Evolutionary conservation across 73 alveolate species (phyloP).

Genomic region (Paramecium sonneborni): DNA sequence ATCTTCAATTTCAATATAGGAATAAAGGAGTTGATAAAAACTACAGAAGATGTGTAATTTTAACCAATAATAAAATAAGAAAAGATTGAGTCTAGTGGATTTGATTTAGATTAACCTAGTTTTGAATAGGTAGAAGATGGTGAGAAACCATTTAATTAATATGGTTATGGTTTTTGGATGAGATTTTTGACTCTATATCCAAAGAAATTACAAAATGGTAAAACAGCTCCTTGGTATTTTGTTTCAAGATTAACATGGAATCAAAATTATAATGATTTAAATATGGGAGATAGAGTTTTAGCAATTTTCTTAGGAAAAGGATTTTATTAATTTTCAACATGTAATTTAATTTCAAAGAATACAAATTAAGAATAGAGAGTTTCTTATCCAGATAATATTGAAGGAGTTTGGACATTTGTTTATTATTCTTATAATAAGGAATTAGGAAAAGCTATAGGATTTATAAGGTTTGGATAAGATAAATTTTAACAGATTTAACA

Average conservation of each 20-base stretch:
- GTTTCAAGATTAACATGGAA: conserved; percentile 42
- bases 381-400: conserved; percentile 45
- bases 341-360: conserved; percentile 3
- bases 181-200: conserved; percentile 49
- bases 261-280: background rate
- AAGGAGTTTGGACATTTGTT: conserved; percentile 57
- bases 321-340: conserved; percentile 40
- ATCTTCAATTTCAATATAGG: background rate
- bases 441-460: conserved; percentile 22
- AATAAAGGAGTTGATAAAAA: background rate
- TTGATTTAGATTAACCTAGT: background rate
- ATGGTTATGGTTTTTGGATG: conserved; percentile 58
- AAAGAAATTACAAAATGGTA: background rate
- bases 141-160: background rate
- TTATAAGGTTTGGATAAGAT: conserved; percentile 6
- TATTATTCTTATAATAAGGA: conserved; percentile 42
- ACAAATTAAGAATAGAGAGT: background rate
- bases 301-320: conserved; percentile 35
- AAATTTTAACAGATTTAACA: background rate
- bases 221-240: background rate
- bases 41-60: background rate
- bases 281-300: conserved; percentile 17
- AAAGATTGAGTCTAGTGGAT: background rate
- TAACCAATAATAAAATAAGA: background rate
- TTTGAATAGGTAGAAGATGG: background rate